These are phyloP conservation scores for Starmerella scarabaei DNA, from an alignment of 805 yeast genomes.

Conservation along the genomic window DNA sequence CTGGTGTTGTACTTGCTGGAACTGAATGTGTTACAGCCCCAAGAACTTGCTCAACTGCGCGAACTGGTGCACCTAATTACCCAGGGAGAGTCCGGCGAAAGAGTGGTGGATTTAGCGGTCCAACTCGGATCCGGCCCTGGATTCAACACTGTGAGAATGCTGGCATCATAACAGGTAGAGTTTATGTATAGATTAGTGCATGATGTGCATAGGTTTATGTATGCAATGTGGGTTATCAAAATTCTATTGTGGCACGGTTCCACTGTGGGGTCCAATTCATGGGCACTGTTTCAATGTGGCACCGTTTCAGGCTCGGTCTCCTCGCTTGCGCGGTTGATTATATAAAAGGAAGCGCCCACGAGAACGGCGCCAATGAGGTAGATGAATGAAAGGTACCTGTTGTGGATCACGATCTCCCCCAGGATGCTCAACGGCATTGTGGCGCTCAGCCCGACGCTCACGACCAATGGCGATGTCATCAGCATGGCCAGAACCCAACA, in stretches of 20 bases:
- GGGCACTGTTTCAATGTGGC: no score
- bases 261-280: no score
- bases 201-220: no score
- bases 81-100: conserved; percentile 24
- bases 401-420: conserved; percentile 70
- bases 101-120: conserved; percentile 16
- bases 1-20: conserved; percentile 45
- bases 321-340: conserved; percentile 68
- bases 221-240: no score
- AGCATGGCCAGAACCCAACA: conserved; percentile 95
- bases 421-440: conserved; percentile 92
- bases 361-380: conserved; percentile 70
- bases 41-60: conserved; percentile 41
- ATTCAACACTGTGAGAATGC: conserved; percentile 16
- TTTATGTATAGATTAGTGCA: no score
- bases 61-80: conserved; percentile 17
- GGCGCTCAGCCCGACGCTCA: conserved; percentile 84
- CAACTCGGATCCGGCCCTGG: conserved; percentile 18
- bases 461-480: conserved; percentile 85
- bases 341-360: conserved; percentile 71
- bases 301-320: no score
- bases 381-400: conserved; percentile 43
- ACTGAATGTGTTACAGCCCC: conserved; percentile 42
- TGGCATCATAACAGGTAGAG: background rate
- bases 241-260: no score